Evolutionary conservation across 768 basidiomycete genomes (phyloP), one percentile per base, ranked within the genome.

Genomic region (Pleurotus giganteus): DNA sequence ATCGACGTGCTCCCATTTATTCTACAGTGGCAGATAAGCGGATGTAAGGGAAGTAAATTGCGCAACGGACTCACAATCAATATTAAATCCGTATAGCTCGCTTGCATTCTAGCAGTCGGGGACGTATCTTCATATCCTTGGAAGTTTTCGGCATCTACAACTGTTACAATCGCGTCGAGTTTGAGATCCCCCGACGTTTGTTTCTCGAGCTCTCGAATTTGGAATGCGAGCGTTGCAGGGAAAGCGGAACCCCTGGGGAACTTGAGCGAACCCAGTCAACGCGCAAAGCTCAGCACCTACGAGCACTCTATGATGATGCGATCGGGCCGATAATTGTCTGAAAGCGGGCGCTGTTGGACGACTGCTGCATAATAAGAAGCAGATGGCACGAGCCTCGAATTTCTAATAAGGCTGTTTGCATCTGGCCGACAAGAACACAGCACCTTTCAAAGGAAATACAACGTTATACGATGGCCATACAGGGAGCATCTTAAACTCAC

Each of bases 281-380:
- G 28, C 29, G 23, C 8, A 47, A 43, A 15, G 15, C 27, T 49
- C 21, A 43, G n/a, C 11, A 74, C 85, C 53, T 65, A 94, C 92
- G 93, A 95, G 78, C 90, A 91, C 72, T 98, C 95, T 57, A 98
- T 92, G 61, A 98, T 87, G 63, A 98, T 94, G 32, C 95, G 79
- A 70, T 98, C 93, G 2, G 94, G 94, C 17, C 77, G 72, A 69
- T 81, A 94, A 58, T 85, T 90, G 32, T 95, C 91, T 93, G 60
- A 36, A 26, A 36, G 32, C 51, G 7, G 37, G 37, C 45, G 12
- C 24, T 57, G 21, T 44, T 17, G 41, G 52, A 31, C 26, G 24
- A 15, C n/a, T 12, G 21, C 19, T 24, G 28, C 24, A 24, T 12
- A 24, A 36, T 24, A 36, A 34, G 55, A 24, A 9, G 6, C 26